Base-by-base conservation (phyloP, 139 green algal genomes). In the Spirogloea muscicola region DNA sequence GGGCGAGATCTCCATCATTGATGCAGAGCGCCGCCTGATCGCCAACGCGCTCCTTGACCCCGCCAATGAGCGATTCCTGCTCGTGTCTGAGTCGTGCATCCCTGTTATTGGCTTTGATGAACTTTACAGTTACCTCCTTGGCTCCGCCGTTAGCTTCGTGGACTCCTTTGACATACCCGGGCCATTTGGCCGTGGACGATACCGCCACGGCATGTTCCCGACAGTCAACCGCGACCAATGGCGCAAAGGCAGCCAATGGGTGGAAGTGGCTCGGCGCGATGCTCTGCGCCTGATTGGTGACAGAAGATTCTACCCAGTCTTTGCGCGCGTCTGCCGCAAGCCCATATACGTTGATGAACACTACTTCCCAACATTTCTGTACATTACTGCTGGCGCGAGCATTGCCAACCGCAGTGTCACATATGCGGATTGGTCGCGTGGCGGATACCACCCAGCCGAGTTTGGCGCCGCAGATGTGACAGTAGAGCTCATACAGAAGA, bases 31-130 rank as follows among this genome's bases (percentile, higher is more conserved):
- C 7, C 48, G 68, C 6, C 68, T 76, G 3, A 34, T 76, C 33
- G 68, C 68, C 3, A 52, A 75, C 3, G 68, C 68, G 31, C 68
- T 76, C 55, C 48, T 76, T 16, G 68, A 75, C 16, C 49, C 68
- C 5, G 9, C 7, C 7, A 76, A 76, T 36, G 31, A 76, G 43
- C 34, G 29, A 3, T 73, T 76, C 31, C 27, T 76, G 41, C 68
- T 76, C 31, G 5, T 76, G 31, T 76, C 68, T 4, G 68, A 76
- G 13, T 29, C 49, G 31, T 76, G 68, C 58, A 76, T 76, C 29
- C 68, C 68, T 3, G 18, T 76, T 37, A 34, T 48, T 4, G 75
- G 58, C 58, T 76, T 76, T 16, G 29, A 46, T 3, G 31, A 74
- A 9, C n/a, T 60, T 5, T 60, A 60, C 49, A 13, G 49, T 27